Evolutionary conservation across 1,139 yeast genomes (phyloP), one percentile per base, ranked within the genome.

Genomic region (Sugiyamaella xylanicola): DNA sequence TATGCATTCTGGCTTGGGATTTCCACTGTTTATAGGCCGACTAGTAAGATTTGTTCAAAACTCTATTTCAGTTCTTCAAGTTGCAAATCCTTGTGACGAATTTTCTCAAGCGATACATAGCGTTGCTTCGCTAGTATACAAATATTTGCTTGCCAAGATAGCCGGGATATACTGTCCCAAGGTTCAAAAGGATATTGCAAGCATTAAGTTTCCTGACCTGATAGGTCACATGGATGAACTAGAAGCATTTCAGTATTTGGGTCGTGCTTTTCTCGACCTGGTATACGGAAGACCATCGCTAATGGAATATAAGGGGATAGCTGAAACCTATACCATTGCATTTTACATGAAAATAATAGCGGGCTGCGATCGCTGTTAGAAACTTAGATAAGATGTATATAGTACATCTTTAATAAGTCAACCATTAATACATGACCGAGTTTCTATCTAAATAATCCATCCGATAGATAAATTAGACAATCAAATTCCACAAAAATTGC

Each of bases 321-420:
- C 32, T 4, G 46, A 39, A 43, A 48, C 13, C 8, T 35, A 29
- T 48, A 48, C 52, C 25, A 48, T 41, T 7, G 52, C 52, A 3
- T 29, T 48, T 20, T 48, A 48, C 20, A 40, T 48, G 41, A 48
- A 48, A 17, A 27, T 48, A 11, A 20, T 48, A 19, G 43, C 45
- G 17, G 50, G 50, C 22, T 46, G 50, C 22, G 50, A 46, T 36
- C 17, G 21, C n/a, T n/a, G n/a, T n/a, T n/a, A n/a, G n/a, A n/a
- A n/a, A n/a, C n/a, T n/a, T n/a, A n/a, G n/a, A n/a, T n/a, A n/a
- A n/a, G n/a, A n/a, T n/a, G n/a, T n/a, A n/a, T n/a, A n/a, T n/a
- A n/a, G n/a, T n/a, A n/a, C n/a, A n/a, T n/a, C n/a, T 25, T 25
- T 11, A 25, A 25, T 25, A 25, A 25, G n/a, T n/a, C n/a, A n/a